phyloP scores from a whole-genome alignment of 2,329 filamentous ascomycete genomes.

The Colletotrichum sansevieriae region DNA sequence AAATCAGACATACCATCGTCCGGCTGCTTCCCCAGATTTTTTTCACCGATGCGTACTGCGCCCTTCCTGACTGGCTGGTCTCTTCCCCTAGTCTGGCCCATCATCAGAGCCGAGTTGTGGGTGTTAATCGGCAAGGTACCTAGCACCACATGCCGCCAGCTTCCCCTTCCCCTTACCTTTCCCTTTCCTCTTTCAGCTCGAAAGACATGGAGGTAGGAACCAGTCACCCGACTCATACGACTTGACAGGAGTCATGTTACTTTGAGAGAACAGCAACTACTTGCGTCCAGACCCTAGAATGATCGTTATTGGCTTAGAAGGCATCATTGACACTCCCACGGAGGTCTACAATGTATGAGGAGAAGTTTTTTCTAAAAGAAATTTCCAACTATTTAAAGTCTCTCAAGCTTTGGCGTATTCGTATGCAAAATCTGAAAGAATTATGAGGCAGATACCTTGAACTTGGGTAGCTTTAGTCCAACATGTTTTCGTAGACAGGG shows the following conservation, averaged over 20 bases:
- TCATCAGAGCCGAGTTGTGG: constrained; percentile 23
- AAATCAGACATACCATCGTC: constrained; percentile 21
- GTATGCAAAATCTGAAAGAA: too few relatives aligned
- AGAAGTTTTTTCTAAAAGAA: too few relatives aligned
- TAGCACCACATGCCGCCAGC: not conserved
- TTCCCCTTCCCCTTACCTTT: constrained; percentile 6
- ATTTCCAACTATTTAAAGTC: too few relatives aligned
- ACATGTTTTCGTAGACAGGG: too few relatives aligned
- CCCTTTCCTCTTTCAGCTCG: not conserved
- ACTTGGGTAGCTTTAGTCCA: too few relatives aligned
- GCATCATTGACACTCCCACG: not conserved
- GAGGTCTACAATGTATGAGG: too few relatives aligned
- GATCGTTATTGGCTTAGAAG: not conserved
- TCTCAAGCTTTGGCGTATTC: too few relatives aligned
- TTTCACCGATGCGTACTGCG: not conserved
- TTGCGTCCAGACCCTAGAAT: not conserved
- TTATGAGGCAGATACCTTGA: too few relatives aligned
- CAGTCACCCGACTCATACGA: constrained; percentile 16
- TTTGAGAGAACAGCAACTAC: not conserved
- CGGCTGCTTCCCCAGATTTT: constrained; percentile 30
- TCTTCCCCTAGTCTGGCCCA: constrained; percentile 5
- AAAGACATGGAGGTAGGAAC: not conserved
- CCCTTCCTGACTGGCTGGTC: constrained; percentile 23
- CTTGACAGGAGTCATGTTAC: constrained; percentile 13
- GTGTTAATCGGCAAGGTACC: constrained; percentile 16